A percentile compares a stretch with the other conserved stretches of the same genome.
Evolutionary conservation across 371 early-diverging fungal genomes (phyloP).

Genomic region (Mortierella sp.): DNA sequence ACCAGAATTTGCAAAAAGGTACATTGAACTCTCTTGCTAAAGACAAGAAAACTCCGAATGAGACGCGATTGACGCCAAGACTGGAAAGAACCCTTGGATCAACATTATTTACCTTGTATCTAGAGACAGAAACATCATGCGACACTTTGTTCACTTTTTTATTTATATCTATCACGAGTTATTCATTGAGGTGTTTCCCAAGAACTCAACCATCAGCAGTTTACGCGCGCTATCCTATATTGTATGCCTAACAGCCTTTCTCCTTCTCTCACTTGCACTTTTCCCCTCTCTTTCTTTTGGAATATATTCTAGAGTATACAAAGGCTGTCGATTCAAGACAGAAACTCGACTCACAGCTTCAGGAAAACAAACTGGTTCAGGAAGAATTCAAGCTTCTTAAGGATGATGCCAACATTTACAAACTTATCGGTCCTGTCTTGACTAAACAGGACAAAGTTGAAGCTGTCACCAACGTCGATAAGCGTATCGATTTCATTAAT

Average conservation of each 20-base stretch:
- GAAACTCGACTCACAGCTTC: conserved; percentile 93
- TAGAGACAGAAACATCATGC: neutral
- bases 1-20: conserved; percentile 76
- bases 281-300: neutral
- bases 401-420: conserved; percentile 89
- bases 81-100: too few relatives aligned
- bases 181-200: too few relatives aligned
- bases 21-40: neutral
- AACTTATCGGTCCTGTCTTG: conserved; percentile 95
- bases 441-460: conserved; percentile 93
- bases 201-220: neutral
- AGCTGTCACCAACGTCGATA: conserved; percentile 89
- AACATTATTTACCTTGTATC: neutral
- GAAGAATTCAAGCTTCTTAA: conserved; percentile 90
- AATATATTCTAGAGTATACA: conserved; percentile 72
- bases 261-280: conserved; percentile 1
- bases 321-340: conserved; percentile 83
- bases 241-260: neutral
- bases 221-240: neutral
- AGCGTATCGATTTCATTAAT: conserved; percentile 92
- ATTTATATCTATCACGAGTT: too few relatives aligned
- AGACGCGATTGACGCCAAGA: neutral
- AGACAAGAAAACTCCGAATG: neutral
- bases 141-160: too few relatives aligned
- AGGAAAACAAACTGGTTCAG: conserved; percentile 94